Conservation (phyloP, 1,284 basidiomycete genomes). For the Tilletia caries region DNA sequence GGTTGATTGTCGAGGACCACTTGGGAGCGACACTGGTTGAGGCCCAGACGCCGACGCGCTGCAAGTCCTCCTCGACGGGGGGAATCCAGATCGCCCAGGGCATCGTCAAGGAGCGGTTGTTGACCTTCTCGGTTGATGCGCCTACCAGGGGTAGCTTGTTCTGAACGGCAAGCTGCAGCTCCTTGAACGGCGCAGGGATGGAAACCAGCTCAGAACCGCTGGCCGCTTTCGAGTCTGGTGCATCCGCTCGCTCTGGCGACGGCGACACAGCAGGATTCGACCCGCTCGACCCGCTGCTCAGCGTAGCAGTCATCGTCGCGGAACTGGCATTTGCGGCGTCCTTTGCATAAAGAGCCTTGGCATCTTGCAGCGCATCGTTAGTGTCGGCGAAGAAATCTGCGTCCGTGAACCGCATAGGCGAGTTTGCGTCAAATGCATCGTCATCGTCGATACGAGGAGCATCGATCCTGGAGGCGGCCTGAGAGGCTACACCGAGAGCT, state of each 20-base stretch:
- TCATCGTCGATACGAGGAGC: not conserved
- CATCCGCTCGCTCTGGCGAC: too few species aligned
- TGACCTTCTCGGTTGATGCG: not conserved
- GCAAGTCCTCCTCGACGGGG: not conserved
- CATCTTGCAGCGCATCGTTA: not conserved
- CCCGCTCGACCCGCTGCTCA: too few species aligned
- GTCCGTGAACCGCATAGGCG: not conserved
- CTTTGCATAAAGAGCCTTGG: too few species aligned
- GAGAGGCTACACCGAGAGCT: too few species aligned
- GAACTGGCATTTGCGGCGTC: too few species aligned
- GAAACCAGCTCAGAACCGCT: too few species aligned
- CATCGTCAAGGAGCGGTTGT: not conserved
- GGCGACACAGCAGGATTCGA: too few species aligned
- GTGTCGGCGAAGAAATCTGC: not conserved
- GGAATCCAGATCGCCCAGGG: not conserved
- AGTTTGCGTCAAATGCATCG: not conserved
- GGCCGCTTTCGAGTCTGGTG: too few species aligned
- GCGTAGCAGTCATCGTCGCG: too few species aligned
- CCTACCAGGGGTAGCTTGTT: too few species aligned
- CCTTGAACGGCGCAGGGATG: too few species aligned
- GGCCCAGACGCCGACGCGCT: constrained; percentile 1
- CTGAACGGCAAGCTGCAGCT: too few species aligned
- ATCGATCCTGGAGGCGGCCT: not conserved
- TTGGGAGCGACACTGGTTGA: not conserved
- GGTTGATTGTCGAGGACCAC: not conserved